phyloP scores from a whole-genome alignment of 2,329 filamentous ascomycete genomes.

The Talaromyces sp. region DNA sequence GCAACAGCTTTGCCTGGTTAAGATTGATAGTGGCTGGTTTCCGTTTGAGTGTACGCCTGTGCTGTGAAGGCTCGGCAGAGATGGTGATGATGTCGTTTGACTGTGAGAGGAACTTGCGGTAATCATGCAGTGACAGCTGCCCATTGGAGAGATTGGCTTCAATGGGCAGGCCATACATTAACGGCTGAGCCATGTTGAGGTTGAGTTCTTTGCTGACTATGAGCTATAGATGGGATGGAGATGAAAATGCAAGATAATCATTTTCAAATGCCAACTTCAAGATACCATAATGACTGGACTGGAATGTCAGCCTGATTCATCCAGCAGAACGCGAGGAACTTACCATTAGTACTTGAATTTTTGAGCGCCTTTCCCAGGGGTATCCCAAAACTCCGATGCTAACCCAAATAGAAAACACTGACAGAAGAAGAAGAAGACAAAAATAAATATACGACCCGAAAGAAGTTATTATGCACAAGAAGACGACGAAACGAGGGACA shows the following conservation, averaged over 20 bases:
- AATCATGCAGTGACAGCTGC: constrained; percentile 28
- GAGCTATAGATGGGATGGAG: not conserved
- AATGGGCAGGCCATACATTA: not conserved
- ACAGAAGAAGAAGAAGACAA: not conserved
- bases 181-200: constrained; percentile 3
- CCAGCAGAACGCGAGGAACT: not conserved
- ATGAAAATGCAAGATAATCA: not conserved
- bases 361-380: not conserved
- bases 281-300: not conserved
- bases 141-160: constrained; percentile 15
- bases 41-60: constrained; percentile 25
- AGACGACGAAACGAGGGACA: not conserved
- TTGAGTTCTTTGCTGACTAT: not conserved
- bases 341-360: not conserved
- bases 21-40: constrained; percentile 29
- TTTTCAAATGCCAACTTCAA: not conserved
- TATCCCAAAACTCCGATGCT: not conserved
- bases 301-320: not conserved
- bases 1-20: constrained; percentile 15
- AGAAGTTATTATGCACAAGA: not conserved
- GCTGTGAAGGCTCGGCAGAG: constrained; percentile 14
- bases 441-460: not conserved
- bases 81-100: constrained; percentile 20
- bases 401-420: not conserved
- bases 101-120: constrained; percentile 29